A percentile compares a stretch with the other conserved stretches of the same genome.
Evolutionary conservation across 805 yeast genomes (phyloP).

Genomic region (Debaryomyces hansenii): DNA sequence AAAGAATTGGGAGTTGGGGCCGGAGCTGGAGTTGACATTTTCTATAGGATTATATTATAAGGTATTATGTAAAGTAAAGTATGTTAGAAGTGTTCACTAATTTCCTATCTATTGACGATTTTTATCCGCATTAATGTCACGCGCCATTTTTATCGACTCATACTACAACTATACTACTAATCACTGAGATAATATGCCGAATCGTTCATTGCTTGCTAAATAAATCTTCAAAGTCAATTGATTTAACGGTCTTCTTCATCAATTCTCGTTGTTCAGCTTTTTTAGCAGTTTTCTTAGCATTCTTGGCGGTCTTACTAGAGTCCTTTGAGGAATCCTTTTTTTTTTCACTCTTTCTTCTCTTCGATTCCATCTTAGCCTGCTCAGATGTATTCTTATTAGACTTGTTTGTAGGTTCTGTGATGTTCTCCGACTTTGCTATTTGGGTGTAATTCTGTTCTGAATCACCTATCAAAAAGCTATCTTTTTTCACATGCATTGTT

Average conservation of each 20-base stretch:
- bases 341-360: not conserved
- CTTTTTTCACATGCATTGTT: too few species aligned
- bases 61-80: not conserved
- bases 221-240: slow-evolving; percentile 17
- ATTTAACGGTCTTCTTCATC: slow-evolving; percentile 14
- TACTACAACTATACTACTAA: too few species aligned
- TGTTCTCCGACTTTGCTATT: not conserved
- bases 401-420: slow-evolving; percentile 3
- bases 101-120: not conserved
- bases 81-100: too few species aligned
- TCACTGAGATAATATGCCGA: too few species aligned
- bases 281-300: not conserved
- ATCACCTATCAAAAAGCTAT: not conserved
- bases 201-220: slow-evolving; percentile 2
- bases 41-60: not conserved
- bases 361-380: not conserved
- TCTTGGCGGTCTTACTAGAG: too few species aligned
- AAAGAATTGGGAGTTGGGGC: slow-evolving; percentile 3
- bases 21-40: not conserved
- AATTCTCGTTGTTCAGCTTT: not conserved
- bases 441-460: not conserved
- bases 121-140: not conserved
- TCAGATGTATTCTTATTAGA: not conserved
- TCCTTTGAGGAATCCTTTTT: not conserved
- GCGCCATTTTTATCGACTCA: not conserved